These are phyloP conservation scores for Agrocybe chaxingu DNA, from an alignment of 768 basidiomycete species.

Conservation along the genomic window DNA sequence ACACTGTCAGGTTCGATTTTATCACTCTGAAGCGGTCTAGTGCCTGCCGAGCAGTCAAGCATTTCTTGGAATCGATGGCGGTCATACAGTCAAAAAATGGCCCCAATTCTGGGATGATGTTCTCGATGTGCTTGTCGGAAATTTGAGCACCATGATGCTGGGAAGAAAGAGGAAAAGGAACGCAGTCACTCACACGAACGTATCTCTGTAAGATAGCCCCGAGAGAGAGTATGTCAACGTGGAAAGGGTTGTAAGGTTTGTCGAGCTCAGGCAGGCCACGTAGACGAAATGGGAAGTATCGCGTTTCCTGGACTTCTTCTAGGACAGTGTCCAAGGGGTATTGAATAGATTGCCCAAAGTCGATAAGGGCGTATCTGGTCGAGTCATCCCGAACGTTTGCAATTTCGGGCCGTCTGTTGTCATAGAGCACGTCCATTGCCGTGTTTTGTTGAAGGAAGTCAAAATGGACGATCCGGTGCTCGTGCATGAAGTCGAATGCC, in stretches of 20 bases:
- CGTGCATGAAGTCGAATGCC: conserved; percentile 14
- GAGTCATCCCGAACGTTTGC: not conserved
- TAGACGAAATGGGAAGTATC: not conserved
- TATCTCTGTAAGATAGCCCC: not conserved
- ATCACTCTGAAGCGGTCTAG: not conserved
- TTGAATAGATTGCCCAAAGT: conserved; percentile 11
- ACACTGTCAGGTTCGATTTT: not conserved
- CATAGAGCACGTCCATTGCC: conserved; percentile 5
- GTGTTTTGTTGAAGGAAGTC: conserved; percentile 8
- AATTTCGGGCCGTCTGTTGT: not conserved
- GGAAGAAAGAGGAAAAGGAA: not conserved
- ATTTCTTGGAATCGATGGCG: not conserved
- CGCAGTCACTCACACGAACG: conserved; percentile 6
- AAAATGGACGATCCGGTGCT: conserved; percentile 10
- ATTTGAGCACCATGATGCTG: not conserved
- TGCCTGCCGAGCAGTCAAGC: conserved; percentile 5
- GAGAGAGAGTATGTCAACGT: conserved; percentile 8
- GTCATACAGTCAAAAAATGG: conserved; percentile 11
- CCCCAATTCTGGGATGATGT: conserved; percentile 8
- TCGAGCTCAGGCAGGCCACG: not conserved
- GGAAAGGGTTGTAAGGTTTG: conserved; percentile 6
- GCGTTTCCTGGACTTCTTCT: not conserved
- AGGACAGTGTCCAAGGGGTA: conserved; percentile 9
- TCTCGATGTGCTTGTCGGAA: conserved; percentile 4
- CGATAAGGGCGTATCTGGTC: conserved; percentile 9